Base-by-base conservation (phyloP, 345 rosid species). In the Orychophragmus violaceus region DNA sequence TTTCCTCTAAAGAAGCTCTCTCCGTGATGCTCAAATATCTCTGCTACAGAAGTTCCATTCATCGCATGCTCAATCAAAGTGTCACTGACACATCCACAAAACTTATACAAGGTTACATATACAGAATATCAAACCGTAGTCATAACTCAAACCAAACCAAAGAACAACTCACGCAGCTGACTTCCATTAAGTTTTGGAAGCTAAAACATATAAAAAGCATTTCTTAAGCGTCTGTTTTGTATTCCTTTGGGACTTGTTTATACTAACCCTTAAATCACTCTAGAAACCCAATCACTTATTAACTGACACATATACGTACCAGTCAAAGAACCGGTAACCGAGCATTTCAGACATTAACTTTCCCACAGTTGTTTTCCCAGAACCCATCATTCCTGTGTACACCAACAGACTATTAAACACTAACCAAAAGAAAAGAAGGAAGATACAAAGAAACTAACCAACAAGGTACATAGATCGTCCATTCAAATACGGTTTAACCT, bases 321-420 rank as follows among this genome's bases (percentile, higher is more conserved):
- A 79, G 85, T 94, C 99, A 42, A 55, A 65, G 75, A 94, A 94
- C 2, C 85, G 76, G 80, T 90, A 90, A 21, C 74, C 74, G 51
- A 94, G 96, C 18, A 72, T 89, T 64, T 76, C 78, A 4, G 99
- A 76, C 59, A 94, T 74, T 78, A 90, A 58, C 82, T 88, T 84
- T 28, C 99, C 99, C 32, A 88, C 87, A 0, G 97, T 94, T 16
- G 99, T 87, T 81, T 94, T 94, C 60, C 99, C 99, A 8, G 96
- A 94, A 35, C 97, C 99, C 99, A 94, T 90, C 92, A 90, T 84
- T 48, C 99, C 97, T 90, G 77, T 56, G 59, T 51, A 42, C 22
- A 58, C 16, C 17, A n/a, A 74, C 21, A 22, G 2, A 48, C 23
- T 45, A 25, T 13, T 42, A 22, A 17, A 25, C 66, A 22, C 44